phyloP scores from a whole-genome alignment of 495 filamentous ascomycete genomes.

The Thozetella sp. region DNA sequence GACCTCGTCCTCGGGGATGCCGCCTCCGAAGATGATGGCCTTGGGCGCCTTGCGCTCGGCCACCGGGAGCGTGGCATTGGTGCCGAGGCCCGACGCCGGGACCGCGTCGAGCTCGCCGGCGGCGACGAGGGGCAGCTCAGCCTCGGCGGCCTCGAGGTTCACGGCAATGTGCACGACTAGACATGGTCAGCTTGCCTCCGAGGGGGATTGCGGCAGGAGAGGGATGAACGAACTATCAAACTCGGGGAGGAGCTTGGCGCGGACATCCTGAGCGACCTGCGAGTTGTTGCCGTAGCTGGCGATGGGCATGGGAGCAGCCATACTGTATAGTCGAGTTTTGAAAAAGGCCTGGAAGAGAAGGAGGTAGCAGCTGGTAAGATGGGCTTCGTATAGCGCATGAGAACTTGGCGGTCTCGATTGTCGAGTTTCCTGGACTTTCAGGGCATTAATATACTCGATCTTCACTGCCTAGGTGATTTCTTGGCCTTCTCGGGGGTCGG shows the following conservation, averaged over 20 bases:
- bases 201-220: background rate
- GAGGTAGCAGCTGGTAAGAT: no score
- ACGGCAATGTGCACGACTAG: conserved; percentile 27
- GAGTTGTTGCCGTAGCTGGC: conserved; percentile 25
- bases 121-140: conserved; percentile 24
- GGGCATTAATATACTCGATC: no score
- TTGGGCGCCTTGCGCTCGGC: conserved; percentile 17
- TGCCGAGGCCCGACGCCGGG: conserved; percentile 17
- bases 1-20: conserved; percentile 18
- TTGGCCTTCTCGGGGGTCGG: no score
- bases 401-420: no score
- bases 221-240: conserved; percentile 21
- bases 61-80: conserved; percentile 13
- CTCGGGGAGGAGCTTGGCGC: conserved; percentile 21
- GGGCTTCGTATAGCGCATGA: no score
- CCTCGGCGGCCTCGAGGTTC: conserved; percentile 9
- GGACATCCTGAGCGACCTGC: conserved; percentile 17
- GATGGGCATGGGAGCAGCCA: conserved; percentile 19
- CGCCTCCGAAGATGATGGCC: conserved; percentile 28
- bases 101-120: conserved; percentile 9
- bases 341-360: no score
- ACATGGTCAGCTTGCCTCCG: background rate
- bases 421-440: no score
- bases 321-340: no score
- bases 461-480: no score